phyloP scores from a whole-genome alignment of 1,284 basidiomycete species.

The Moesziomyces globuligerus region DNA sequence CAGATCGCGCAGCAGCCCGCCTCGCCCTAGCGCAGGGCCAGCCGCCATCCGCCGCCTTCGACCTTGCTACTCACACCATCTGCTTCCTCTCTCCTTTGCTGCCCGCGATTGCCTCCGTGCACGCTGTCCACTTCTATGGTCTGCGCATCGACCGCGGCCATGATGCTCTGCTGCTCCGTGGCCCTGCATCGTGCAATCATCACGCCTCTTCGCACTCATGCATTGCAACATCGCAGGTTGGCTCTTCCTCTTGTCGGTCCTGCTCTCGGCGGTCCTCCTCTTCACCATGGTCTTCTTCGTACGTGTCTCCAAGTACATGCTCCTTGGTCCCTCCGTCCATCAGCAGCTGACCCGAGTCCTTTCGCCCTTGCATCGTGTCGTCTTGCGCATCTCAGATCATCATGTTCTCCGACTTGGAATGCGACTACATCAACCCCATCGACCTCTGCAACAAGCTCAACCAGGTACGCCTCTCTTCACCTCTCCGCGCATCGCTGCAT shows the following conservation, averaged over 20 bases:
- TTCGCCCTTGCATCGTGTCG: neutral
- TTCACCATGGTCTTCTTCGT: conserved; percentile 68
- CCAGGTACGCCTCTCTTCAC: conserved; percentile 74
- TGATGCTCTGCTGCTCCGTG: too few relatives aligned
- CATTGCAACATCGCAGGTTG: conserved; percentile 41
- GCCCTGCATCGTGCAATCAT: too few relatives aligned
- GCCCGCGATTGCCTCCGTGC: too few relatives aligned
- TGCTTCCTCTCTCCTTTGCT: too few relatives aligned
- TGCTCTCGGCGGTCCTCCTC: conserved; percentile 64
- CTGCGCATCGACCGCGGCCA: too few relatives aligned
- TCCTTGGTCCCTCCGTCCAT: neutral
- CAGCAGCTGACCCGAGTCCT: conserved; percentile 4
- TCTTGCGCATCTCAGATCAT: conserved; percentile 78
- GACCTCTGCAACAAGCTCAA: conserved; percentile 99
- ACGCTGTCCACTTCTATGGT: too few relatives aligned
- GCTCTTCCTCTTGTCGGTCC: conserved; percentile 65
- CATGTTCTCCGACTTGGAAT: conserved; percentile 78
- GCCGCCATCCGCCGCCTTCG: too few relatives aligned
- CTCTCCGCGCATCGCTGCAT: neutral
- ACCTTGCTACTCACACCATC: too few relatives aligned
- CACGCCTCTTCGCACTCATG: too few relatives aligned
- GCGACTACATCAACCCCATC: conserved; percentile 98
- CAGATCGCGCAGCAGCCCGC: too few relatives aligned
- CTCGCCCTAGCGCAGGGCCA: too few relatives aligned
- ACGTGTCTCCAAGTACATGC: conserved; percentile 18